A percentile compares a stretch with the other conserved stretches of the same genome.
These are phyloP conservation scores for Nakazawaea wyomingensis DNA, from an alignment of 805 yeast species.

Conservation along the genomic window DNA sequence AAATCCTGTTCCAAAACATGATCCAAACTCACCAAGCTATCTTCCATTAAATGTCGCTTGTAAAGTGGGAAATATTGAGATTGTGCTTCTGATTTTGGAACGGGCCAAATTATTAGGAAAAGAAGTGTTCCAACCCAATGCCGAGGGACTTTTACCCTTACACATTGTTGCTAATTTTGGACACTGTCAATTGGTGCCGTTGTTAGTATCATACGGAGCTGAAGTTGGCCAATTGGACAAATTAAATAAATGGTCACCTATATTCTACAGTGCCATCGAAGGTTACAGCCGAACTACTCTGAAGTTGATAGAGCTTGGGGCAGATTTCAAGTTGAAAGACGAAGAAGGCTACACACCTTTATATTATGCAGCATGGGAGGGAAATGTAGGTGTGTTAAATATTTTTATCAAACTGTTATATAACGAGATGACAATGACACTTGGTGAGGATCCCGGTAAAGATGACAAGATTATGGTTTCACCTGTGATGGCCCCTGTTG, in stretches of 20 bases:
- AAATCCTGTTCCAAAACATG: constrained; percentile 41
- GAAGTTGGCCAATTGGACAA: constrained; percentile 77
- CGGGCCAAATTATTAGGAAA: constrained; percentile 25
- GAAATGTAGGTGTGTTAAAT: constrained; percentile 78
- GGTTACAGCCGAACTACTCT: constrained; percentile 71
- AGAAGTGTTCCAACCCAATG: constrained; percentile 55
- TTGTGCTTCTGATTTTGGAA: constrained; percentile 58
- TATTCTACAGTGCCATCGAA: constrained; percentile 83
- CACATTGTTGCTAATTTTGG: constrained; percentile 90
- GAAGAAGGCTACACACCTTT: constrained; percentile 77
- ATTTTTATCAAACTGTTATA: constrained; percentile 44
- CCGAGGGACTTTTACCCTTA: constrained; percentile 83
- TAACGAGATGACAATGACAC: constrained; percentile 11
- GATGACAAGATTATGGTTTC: neutral
- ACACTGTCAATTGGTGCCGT: constrained; percentile 58
- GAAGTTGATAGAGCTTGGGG: constrained; percentile 68
- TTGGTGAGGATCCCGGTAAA: neutral
- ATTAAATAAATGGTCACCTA: constrained; percentile 89
- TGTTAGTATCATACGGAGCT: constrained; percentile 67
- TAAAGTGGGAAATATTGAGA: constrained; percentile 69
- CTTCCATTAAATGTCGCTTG: constrained; percentile 84
- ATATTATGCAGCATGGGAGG: constrained; percentile 92
- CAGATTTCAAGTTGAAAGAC: constrained; percentile 63
- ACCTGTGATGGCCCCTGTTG: neutral
- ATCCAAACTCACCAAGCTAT: constrained; percentile 55